Evolutionary conservation across 176 grass and related monocot genomes (phyloP), one percentile per base, ranked within the genome.

Genomic region (Themeda triandra): DNA sequence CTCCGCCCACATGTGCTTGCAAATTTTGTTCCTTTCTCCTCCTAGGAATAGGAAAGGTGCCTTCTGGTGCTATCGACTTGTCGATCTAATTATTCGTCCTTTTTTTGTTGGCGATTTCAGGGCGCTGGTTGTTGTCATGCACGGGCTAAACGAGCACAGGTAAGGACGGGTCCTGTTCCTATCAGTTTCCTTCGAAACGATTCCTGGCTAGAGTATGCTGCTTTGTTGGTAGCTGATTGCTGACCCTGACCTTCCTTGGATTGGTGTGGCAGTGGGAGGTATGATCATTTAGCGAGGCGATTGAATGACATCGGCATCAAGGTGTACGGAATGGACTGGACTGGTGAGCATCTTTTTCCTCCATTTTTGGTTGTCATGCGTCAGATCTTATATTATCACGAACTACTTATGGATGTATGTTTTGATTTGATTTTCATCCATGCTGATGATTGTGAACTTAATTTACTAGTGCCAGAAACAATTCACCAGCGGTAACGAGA

Each of bases 101-200:
- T 84, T 67, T 58, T 73, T 73, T 45, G 62, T 69, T 66, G 87
- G 21, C 40, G 75, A 78, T 65, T 45, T 48, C 82, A 98, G 95
- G 91, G 92, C 89, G 42, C 41, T 98, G 4, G 76, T 98, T 65
- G 80, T 95, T 59, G 83, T 98, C 66, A 82, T 98, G 91, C 95
- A 98, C 79, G 95, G 92, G 25, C 67, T 98, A 83, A 98, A 98
- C 76, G 95, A 98, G 82, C 95, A 98, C 84, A 95, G 95, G 95
- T 94, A 87, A 56, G 67, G 18, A 39, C 17, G 64, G 19, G 62
- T 85, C 39, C 13, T 37, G 15, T 82, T 78, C 36, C 69, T 23
- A 12, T 44, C 24, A 37, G 33, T 30, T 69, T 56, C 15, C 23
- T 72, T 65, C 63, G 7, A 71, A 76, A 23, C 21, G 27, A 54